A percentile compares a stretch with the other conserved stretches of the same genome.
phyloP scores from a whole-genome alignment of 2,329 filamentous ascomycete genomes.

The Penicillium sp. region DNA sequence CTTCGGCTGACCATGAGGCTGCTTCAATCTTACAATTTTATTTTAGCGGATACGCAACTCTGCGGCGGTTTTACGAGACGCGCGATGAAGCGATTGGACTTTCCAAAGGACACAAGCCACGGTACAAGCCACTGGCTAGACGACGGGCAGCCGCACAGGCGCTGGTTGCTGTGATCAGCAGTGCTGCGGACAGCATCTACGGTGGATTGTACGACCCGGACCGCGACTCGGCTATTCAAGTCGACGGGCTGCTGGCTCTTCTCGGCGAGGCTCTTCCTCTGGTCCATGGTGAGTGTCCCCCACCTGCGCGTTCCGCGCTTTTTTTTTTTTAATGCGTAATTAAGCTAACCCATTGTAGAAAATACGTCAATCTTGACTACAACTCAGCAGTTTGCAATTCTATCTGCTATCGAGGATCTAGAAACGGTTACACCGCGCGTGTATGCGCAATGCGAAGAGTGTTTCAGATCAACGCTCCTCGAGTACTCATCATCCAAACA shows the following conservation, averaged over 20 bases:
- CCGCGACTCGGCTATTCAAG: constrained; percentile 81
- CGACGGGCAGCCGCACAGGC: constrained; percentile 74
- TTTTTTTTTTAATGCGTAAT: constrained; percentile 9
- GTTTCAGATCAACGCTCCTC: constrained; percentile 75
- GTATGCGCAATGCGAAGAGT: constrained; percentile 75
- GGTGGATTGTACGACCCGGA: constrained; percentile 85
- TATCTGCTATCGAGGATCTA: constrained; percentile 79
- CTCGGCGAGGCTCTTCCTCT: constrained; percentile 84
- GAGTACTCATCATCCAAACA: constrained; percentile 65
- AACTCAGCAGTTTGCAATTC: constrained; percentile 73
- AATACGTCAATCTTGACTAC: constrained; percentile 66
- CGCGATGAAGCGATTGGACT: constrained; percentile 68
- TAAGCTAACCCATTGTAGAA: constrained; percentile 40
- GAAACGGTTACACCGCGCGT: constrained; percentile 76
- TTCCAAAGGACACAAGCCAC: constrained; percentile 45
- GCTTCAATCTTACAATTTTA: constrained; percentile 82
- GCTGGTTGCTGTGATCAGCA: constrained; percentile 81
- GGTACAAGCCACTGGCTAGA: constrained; percentile 60
- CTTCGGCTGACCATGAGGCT: constrained; percentile 76
- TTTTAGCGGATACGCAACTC: constrained; percentile 88
- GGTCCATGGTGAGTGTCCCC: constrained; percentile 59
- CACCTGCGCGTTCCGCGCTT: too few species aligned
- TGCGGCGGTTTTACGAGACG: constrained; percentile 89
- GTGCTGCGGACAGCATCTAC: constrained; percentile 86
- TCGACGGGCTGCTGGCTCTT: constrained; percentile 82